phyloP scores from a whole-genome alignment of 75 land plant genomes.

The Picea glauca region DNA sequence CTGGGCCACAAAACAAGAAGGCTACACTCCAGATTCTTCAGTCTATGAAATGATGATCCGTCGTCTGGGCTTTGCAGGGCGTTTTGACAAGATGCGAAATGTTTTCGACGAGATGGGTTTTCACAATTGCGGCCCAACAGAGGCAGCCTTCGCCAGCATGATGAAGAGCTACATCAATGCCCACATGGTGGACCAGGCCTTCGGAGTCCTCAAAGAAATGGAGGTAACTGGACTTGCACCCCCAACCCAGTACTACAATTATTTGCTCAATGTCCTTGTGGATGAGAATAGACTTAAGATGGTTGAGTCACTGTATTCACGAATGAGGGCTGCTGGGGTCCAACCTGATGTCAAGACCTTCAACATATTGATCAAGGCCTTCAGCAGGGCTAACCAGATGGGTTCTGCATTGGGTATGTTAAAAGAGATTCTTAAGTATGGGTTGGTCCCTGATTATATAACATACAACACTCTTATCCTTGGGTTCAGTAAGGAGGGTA shows the following conservation, averaged over 20 bases:
- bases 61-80: constrained; percentile 43
- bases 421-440: constrained; percentile 46
- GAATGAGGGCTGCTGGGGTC: constrained; percentile 32
- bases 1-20: constrained; percentile 47
- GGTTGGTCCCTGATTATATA: constrained; percentile 48
- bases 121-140: constrained; percentile 5
- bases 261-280: constrained; percentile 44
- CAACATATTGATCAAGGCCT: constrained; percentile 62
- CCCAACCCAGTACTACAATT: constrained; percentile 29
- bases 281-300: constrained; percentile 50
- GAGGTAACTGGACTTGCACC: constrained; percentile 27
- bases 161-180: constrained; percentile 35
- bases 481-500: constrained; percentile 48
- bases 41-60: constrained; percentile 38
- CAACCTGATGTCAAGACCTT: constrained; percentile 51
- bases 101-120: constrained; percentile 33
- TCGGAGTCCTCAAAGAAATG: constrained; percentile 30
- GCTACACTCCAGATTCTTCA: constrained; percentile 22
- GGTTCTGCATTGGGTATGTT: constrained; percentile 48
- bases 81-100: constrained; percentile 34
- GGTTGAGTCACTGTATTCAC: constrained; percentile 36
- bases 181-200: constrained; percentile 37
- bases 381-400: constrained; percentile 55
- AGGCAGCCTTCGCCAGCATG: constrained; percentile 39
- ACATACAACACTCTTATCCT: constrained; percentile 58